Percentiles rank a stretch among this genome's conserved stretches.
Conservation (phyloP, 768 basidiomycete genomes). For the Mycena epipterygia region DNA sequence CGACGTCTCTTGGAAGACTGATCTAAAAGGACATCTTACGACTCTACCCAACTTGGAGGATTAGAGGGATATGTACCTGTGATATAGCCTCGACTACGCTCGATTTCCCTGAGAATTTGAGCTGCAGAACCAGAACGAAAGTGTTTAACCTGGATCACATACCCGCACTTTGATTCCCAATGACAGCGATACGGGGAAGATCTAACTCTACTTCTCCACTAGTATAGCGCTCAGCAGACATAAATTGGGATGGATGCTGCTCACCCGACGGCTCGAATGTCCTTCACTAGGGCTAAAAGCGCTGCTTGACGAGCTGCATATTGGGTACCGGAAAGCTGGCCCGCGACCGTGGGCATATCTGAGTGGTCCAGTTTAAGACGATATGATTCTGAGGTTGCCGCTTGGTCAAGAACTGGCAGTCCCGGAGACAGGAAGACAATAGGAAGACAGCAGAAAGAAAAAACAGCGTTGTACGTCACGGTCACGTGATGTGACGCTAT, state of each 20-base stretch:
- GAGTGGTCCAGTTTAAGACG: too few relatives aligned
- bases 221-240: too few relatives aligned
- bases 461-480: too few relatives aligned
- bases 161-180: slow-evolving; percentile 68
- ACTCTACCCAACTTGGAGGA: not conserved
- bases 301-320: slow-evolving; percentile 16
- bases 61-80: slow-evolving; percentile 48
- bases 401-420: too few relatives aligned
- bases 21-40: slow-evolving; percentile 49
- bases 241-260: too few relatives aligned
- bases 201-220: slow-evolving; percentile 61
- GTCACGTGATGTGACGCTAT: too few relatives aligned
- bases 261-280: slow-evolving; percentile 50
- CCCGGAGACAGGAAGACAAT: too few relatives aligned
- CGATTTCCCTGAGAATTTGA: slow-evolving; percentile 48
- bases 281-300: slow-evolving; percentile 45
- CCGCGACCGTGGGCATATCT: too few relatives aligned
- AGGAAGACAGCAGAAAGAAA: too few relatives aligned
- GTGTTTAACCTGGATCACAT: not conserved
- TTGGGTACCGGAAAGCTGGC: not conserved
- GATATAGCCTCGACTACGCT: slow-evolving; percentile 65
- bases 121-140: not conserved
- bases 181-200: slow-evolving; percentile 63
- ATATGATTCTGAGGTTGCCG: too few relatives aligned
- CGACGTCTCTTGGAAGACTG: slow-evolving; percentile 59